A percentile compares a stretch with the other conserved stretches of the same genome.
Evolutionary conservation across 306 rosid species (phyloP).

Genomic region (Pyrus communis): DNA sequence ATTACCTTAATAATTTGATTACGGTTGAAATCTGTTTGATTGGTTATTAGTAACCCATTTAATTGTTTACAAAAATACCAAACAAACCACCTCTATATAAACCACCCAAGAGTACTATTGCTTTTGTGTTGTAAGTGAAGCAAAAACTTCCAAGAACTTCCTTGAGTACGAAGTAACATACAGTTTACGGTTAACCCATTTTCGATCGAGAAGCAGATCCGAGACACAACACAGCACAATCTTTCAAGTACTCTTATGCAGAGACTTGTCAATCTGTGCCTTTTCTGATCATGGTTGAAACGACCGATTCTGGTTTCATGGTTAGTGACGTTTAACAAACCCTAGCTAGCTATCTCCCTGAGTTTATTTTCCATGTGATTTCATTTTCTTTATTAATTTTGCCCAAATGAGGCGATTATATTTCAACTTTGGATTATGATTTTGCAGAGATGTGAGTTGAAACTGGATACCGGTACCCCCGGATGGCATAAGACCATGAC

Average conservation of each 20-base stretch:
- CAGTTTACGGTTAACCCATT: no score
- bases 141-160: no score
- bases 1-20: background rate
- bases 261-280: background rate
- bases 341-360: background rate
- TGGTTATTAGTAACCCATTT: background rate
- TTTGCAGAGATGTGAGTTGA: constrained; percentile 16
- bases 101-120: no score
- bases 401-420: background rate
- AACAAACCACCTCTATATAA: background rate
- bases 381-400: background rate
- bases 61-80: background rate
- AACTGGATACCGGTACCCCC: constrained; percentile 12
- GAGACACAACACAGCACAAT: background rate
- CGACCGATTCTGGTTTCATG: background rate
- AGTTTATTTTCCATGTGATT: background rate
- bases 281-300: background rate
- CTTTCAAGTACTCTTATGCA: background rate
- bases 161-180: no score
- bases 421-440: background rate
- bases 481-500: constrained; percentile 26
- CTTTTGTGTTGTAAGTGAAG: no score
- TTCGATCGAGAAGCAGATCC: background rate
- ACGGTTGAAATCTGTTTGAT: background rate
- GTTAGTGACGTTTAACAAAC: background rate